Conservation (phyloP, 768 basidiomycete genomes). For the Exsudoporus frostii region DNA sequence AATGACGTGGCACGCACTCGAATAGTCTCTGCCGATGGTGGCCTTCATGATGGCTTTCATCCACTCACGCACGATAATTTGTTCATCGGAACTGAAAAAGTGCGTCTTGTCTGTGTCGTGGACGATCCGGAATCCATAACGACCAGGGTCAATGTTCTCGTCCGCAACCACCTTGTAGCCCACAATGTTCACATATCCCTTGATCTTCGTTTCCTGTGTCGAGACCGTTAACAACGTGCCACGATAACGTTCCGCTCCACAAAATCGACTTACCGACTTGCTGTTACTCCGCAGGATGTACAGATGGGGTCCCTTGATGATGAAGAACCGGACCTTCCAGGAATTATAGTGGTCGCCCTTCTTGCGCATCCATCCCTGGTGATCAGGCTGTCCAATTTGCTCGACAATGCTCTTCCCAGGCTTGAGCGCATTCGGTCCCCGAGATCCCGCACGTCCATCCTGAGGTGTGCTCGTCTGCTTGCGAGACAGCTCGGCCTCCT, state of each 20-base stretch:
- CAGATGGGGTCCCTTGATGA: conserved; percentile 88
- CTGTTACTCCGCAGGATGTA: conserved; percentile 82
- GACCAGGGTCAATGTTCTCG: conserved; percentile 86
- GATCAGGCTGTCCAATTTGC: conserved; percentile 89
- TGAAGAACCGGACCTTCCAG: conserved; percentile 91
- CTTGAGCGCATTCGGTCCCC: conserved; percentile 41
- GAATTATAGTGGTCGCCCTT: conserved; percentile 88
- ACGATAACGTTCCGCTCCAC: background rate
- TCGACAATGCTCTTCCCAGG: conserved; percentile 75
- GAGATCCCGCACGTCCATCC: conserved; percentile 17
- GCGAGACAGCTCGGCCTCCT: conserved; percentile 43
- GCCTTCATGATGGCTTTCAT: conserved; percentile 99
- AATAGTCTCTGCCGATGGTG: conserved; percentile 91
- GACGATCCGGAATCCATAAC: conserved; percentile 92
- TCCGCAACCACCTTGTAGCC: conserved; percentile 94
- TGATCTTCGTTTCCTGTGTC: conserved; percentile 83
- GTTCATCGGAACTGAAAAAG: conserved; percentile 90
- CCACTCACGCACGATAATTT: conserved; percentile 85
- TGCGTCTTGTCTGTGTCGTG: conserved; percentile 87
- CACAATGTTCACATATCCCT: conserved; percentile 89
- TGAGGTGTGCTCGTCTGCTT: conserved; percentile 48
- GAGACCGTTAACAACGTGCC: background rate
- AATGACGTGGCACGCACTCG: conserved; percentile 51
- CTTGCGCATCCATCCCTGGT: conserved; percentile 94
- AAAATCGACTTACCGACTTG: conserved; percentile 34